Evolutionary conservation across 176 grass and related monocot species (phyloP).

Genomic region (Juncus inflexus): DNA sequence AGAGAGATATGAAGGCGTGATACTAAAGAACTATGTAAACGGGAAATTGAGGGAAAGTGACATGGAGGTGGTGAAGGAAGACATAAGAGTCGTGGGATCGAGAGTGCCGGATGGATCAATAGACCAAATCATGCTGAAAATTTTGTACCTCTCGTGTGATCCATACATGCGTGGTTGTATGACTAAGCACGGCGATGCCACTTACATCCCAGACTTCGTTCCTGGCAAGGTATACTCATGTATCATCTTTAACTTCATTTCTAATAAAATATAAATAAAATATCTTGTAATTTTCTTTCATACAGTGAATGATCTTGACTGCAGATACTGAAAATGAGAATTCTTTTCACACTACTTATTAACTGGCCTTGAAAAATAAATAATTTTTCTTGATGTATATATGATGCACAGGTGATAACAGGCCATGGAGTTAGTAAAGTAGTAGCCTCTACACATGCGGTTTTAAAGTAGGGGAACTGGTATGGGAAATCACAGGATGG

Average conservation of each 20-base stretch:
- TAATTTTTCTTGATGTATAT: too few relatives aligned
- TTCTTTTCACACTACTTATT: too few relatives aligned
- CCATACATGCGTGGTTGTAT: constrained; percentile 54
- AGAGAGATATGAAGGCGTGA: constrained; percentile 25
- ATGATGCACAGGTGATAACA: constrained; percentile 3
- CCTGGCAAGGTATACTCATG: constrained; percentile 28
- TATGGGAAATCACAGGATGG: constrained; percentile 41
- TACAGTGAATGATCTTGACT: too few relatives aligned
- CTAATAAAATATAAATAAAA: too few relatives aligned
- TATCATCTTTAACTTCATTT: too few relatives aligned
- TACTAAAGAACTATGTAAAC: constrained; percentile 52
- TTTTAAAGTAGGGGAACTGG: constrained; percentile 39
- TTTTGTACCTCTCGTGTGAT: constrained; percentile 75
- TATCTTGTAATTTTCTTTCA: too few relatives aligned
- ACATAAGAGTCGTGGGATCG: not conserved
- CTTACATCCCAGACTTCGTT: constrained; percentile 41
- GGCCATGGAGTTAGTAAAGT: constrained; percentile 56
- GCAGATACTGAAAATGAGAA: too few relatives aligned
- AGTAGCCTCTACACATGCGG: constrained; percentile 39
- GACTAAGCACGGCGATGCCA: constrained; percentile 33
- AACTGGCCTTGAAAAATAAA: too few relatives aligned
- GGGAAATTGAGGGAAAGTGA: constrained; percentile 39
- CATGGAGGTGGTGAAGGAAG: constrained; percentile 21
- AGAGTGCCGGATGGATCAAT: constrained; percentile 12
- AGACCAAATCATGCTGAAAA: constrained; percentile 32